Conservation (phyloP, 768 basidiomycete genomes). For the Kwoniella europaea region DNA sequence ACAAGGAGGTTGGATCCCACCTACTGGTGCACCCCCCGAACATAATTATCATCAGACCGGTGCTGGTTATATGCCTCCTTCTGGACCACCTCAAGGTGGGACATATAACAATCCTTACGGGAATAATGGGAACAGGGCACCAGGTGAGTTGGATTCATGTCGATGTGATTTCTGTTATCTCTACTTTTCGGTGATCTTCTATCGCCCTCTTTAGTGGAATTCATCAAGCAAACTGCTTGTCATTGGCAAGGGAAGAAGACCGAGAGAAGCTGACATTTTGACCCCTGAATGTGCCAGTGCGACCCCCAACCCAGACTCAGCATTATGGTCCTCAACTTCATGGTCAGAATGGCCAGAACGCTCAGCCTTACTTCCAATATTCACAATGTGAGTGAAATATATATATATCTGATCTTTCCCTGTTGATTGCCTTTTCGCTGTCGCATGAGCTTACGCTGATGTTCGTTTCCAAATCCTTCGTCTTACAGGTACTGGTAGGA, state of each 20-base stretch:
- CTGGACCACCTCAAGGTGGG: conserved; percentile 8
- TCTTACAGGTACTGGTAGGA: conserved; percentile 66
- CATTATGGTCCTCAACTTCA: conserved; percentile 68
- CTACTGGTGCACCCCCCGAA: conserved; percentile 29
- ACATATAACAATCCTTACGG: conserved; percentile 28
- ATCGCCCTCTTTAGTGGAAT: too few relatives aligned
- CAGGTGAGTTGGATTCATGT: conserved; percentile 16
- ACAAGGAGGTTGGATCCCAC: conserved; percentile 21
- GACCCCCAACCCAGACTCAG: conserved; percentile 63
- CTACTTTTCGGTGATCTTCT: too few relatives aligned
- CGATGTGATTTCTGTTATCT: neutral
- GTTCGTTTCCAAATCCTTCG: too few relatives aligned
- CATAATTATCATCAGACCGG: conserved; percentile 33
- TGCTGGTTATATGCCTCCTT: conserved; percentile 34
- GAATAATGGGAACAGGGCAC: conserved; percentile 6
- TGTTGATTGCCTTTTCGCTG: neutral
- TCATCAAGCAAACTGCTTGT: too few relatives aligned
- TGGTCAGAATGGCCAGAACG: conserved; percentile 56
- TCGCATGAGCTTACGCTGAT: neutral
- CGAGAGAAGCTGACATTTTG: too few relatives aligned
- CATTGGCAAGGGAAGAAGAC: too few relatives aligned
- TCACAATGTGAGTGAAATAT: conserved; percentile 69
- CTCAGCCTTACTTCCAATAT: conserved; percentile 76
- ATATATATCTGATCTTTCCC: too few relatives aligned
- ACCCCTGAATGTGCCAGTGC: conserved; percentile 48